These are phyloP conservation scores for Solanum corneliomulleri DNA, from an alignment of 257 asterid genomes.

Conservation along the genomic window DNA sequence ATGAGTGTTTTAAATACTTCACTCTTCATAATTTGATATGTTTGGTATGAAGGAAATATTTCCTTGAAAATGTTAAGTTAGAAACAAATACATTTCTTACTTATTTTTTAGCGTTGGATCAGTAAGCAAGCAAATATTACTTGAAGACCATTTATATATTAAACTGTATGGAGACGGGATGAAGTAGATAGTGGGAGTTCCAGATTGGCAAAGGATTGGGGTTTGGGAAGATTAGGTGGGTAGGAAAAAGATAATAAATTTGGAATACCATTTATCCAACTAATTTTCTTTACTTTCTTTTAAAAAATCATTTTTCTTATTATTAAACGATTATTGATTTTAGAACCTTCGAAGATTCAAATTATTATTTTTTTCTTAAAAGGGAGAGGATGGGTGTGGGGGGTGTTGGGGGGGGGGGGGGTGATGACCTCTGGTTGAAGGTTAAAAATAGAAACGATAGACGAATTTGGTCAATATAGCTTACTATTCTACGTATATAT, in stretches of 20 bases:
- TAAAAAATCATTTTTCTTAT: too few species aligned
- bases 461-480: neutral
- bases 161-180: neutral
- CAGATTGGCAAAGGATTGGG: neutral
- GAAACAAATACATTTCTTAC: neutral
- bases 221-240: neutral
- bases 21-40: neutral
- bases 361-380: neutral
- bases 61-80: neutral
- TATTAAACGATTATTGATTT: too few species aligned
- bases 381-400: neutral
- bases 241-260: neutral
- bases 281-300: too few species aligned
- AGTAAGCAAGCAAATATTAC: neutral
- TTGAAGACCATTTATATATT: too few species aligned
- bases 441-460: neutral
- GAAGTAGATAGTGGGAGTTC: neutral
- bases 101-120: neutral
- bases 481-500: neutral
- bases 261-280: fast-evolving
- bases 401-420: neutral
- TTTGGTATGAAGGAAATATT: neutral
- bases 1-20: neutral
- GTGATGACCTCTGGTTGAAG: neutral
- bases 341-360: too few species aligned